A percentile compares a stretch with the other conserved stretches of the same genome.
Evolutionary conservation across 371 early-diverging fungal species (phyloP).

Genomic region (Capniomyces stellatus): DNA sequence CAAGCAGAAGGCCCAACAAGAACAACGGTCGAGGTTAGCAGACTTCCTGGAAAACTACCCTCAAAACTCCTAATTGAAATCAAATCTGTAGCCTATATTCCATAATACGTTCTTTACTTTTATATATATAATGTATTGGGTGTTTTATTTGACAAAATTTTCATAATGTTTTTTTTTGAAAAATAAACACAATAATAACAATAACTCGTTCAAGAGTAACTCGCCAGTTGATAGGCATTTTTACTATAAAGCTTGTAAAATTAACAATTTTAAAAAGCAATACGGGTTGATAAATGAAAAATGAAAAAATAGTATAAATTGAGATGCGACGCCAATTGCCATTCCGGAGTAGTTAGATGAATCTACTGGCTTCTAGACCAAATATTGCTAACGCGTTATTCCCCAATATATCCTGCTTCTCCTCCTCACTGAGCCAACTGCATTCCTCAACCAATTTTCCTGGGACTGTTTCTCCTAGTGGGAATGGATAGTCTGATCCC

Average conservation of each 20-base stretch:
- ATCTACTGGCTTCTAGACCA: slow-evolving; percentile 10
- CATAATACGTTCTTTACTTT: not conserved
- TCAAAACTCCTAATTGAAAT: slow-evolving; percentile 5
- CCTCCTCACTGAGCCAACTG: slow-evolving; percentile 32
- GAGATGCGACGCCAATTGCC: no score
- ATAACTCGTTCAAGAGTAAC: no score
- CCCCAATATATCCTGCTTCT: slow-evolving; percentile 32
- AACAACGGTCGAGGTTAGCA: slow-evolving; percentile 4
- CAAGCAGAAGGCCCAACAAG: slow-evolving; percentile 1
- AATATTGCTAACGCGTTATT: slow-evolving; percentile 33
- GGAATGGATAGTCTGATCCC: slow-evolving; percentile 54
- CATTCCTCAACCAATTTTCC: slow-evolving; percentile 28
- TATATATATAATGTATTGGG: no score
- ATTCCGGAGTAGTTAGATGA: not conserved
- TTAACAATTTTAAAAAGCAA: no score
- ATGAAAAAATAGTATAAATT: no score
- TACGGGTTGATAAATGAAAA: no score
- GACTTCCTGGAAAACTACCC: slow-evolving; percentile 5
- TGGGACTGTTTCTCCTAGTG: slow-evolving; percentile 35
- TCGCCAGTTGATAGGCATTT: no score
- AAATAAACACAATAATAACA: no score
- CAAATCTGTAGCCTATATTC: slow-evolving; percentile 4
- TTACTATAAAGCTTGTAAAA: no score
- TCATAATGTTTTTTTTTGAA: no score
- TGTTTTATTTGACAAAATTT: no score